phyloP scores from a whole-genome alignment of 2,329 filamentous ascomycete genomes.

The Ophiostoma perfectum region DNA sequence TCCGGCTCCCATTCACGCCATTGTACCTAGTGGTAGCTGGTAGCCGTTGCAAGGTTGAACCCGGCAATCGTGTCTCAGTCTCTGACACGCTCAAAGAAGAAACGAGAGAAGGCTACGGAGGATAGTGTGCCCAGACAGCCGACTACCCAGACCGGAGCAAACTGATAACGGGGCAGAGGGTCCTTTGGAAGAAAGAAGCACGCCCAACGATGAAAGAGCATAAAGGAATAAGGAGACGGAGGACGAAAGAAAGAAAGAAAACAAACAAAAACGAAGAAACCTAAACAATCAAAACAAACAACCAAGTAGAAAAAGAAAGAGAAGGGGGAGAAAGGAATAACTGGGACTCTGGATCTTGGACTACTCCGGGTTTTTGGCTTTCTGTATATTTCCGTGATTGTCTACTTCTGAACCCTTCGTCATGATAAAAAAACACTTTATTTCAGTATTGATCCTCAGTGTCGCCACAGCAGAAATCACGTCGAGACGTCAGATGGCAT shows the following conservation, averaged over 20 bases:
- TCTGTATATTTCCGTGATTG: too few species aligned
- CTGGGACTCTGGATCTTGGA: too few species aligned
- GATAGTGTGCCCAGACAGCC: neutral
- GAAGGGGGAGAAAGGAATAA: too few species aligned
- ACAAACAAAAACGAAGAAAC: too few species aligned
- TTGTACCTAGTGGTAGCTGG: neutral
- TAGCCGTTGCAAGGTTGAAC: constrained; percentile 6
- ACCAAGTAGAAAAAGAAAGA: too few species aligned
- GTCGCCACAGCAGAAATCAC: too few species aligned
- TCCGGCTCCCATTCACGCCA: neutral
- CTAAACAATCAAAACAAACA: too few species aligned
- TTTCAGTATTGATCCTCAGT: too few species aligned
- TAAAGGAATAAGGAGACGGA: neutral
- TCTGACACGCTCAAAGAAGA: neutral
- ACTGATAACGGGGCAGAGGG: too few species aligned
- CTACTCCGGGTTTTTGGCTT: too few species aligned
- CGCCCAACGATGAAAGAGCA: neutral
- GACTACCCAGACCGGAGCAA: constrained; percentile 2
- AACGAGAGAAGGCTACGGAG: neutral
- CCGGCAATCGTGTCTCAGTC: constrained; percentile 4
- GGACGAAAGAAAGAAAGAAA: neutral
- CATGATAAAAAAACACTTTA: too few species aligned
- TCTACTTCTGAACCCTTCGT: too few species aligned
- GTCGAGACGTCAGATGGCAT: neutral
- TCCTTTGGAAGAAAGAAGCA: neutral